Base-by-base conservation (phyloP, 192 early-diverging fungal genomes). In the Umbelopsis sp. region DNA sequence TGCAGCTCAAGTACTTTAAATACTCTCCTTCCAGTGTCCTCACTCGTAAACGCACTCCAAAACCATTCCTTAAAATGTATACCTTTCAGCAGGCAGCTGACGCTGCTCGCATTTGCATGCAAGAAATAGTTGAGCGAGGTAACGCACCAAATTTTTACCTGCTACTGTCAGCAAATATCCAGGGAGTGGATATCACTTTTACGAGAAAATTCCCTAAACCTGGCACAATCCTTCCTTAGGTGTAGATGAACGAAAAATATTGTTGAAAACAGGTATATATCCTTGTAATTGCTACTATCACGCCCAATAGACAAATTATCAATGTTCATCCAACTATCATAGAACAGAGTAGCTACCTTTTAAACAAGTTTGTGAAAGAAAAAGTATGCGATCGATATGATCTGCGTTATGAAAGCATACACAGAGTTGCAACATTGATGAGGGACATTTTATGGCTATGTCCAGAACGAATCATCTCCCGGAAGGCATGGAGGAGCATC, bases 351-450 rank as follows among this genome's bases (percentile, higher is more conserved):
- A 77, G 67, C 58, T 67, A 68, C 23, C n/a, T 77, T n/a, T 46
- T 72, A 21, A 68, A 72, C 27, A 77, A 77, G 30, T 71, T 77
- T 27, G 69, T 77, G 41, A 61, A 67, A 41, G 49, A 72, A 52
- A 66, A 69, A 45, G 41, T 46, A 6, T 77, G 70, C 48, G 51
- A 61, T 16, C 30, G 21, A 4, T 41, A 72, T n/a, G 75, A 76
- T 23, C 49, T 76, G 27, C 20, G 49, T 11, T 47, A 30, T 50
- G 53, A 67, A 22, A 68, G 64, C 58, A 68, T 76, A 45, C 69
- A 76, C 44, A 67, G 70, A 9, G 67, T 76, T 18, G 75, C 75
- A 13, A 76, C 75, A 7, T 46, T 76, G 30, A 71, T 76, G 70
- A 70, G 72, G 44, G 75, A 72, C 65, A 71, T 71, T 10, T 70